These are phyloP conservation scores for Leccinum olivaceopallidum DNA, from an alignment of 768 basidiomycete species.

Conservation along the genomic window DNA sequence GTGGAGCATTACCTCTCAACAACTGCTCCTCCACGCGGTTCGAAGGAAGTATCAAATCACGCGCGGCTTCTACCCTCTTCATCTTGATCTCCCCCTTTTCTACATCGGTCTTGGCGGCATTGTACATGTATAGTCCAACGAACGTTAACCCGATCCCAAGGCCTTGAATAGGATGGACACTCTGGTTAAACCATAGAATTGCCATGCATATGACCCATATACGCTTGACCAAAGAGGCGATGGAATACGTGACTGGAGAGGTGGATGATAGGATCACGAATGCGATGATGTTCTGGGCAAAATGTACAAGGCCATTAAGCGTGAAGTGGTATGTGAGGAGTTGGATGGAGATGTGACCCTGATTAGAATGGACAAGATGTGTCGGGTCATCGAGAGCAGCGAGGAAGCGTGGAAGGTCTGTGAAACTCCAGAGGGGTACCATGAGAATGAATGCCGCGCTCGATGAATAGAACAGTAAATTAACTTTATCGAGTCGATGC, in stretches of 20 bases:
- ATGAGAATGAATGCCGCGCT: constrained; percentile 93
- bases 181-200: constrained; percentile 93
- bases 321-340: constrained; percentile 81
- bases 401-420: constrained; percentile 75
- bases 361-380: constrained; percentile 46
- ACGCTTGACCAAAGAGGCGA: constrained; percentile 96
- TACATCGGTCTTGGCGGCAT: constrained; percentile 89
- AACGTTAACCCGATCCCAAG: constrained; percentile 92
- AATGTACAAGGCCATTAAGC: constrained; percentile 95
- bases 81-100: constrained; percentile 91
- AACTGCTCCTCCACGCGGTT: constrained; percentile 61
- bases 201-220: constrained; percentile 98
- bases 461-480: constrained; percentile 92
- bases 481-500: constrained; percentile 95
- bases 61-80: constrained; percentile 70
- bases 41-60: constrained; percentile 67
- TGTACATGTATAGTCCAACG: constrained; percentile 92
- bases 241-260: constrained; percentile 98
- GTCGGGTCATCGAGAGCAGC: constrained; percentile 40
- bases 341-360: constrained; percentile 51
- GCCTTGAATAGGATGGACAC: constrained; percentile 80
- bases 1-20: constrained; percentile 42
- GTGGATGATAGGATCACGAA: constrained; percentile 95
- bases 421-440: constrained; percentile 94
- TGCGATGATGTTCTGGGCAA: constrained; percentile 95